Evolutionary conservation across 2,329 filamentous ascomycete genomes (phyloP).

Genomic region (Trichoderma sp.): DNA sequence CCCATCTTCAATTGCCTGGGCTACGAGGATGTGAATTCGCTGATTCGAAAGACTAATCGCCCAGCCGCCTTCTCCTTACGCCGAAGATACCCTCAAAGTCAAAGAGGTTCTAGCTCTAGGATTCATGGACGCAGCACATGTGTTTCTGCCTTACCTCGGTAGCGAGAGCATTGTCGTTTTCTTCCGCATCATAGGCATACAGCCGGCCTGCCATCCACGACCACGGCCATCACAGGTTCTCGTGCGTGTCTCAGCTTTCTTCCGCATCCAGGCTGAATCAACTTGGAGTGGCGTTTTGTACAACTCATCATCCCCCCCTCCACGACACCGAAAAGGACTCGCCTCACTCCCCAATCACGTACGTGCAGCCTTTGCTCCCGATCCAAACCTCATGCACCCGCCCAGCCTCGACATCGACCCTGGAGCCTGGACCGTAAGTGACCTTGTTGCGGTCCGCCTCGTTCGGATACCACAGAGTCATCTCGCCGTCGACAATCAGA

Average conservation of each 20-base stretch:
- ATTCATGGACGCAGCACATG: no score
- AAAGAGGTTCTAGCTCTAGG: no score
- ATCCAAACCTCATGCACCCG: slow-evolving; percentile 71
- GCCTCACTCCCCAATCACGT: slow-evolving; percentile 59
- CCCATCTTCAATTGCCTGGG: background rate
- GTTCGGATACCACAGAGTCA: slow-evolving; percentile 68
- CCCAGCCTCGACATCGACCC: slow-evolving; percentile 67
- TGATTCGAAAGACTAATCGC: background rate
- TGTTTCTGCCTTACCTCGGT: no score
- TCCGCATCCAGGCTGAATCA: background rate
- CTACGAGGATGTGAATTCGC: background rate
- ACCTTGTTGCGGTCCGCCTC: slow-evolving; percentile 58
- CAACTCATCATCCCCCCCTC: background rate
- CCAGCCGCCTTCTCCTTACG: no score
- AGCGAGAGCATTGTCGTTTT: no score
- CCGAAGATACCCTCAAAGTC: no score
- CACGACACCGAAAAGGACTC: background rate
- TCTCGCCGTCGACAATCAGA: slow-evolving; percentile 63
- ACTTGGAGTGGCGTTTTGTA: background rate
- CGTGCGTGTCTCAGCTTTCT: background rate
- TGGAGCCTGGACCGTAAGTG: slow-evolving; percentile 61
- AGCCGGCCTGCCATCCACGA: no score
- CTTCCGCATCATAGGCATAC: no score
- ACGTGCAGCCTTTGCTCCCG: slow-evolving; percentile 66
- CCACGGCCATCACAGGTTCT: no score